phyloP scores from a whole-genome alignment of 371 early-diverging fungal species.

The Mucor racemosus region DNA sequence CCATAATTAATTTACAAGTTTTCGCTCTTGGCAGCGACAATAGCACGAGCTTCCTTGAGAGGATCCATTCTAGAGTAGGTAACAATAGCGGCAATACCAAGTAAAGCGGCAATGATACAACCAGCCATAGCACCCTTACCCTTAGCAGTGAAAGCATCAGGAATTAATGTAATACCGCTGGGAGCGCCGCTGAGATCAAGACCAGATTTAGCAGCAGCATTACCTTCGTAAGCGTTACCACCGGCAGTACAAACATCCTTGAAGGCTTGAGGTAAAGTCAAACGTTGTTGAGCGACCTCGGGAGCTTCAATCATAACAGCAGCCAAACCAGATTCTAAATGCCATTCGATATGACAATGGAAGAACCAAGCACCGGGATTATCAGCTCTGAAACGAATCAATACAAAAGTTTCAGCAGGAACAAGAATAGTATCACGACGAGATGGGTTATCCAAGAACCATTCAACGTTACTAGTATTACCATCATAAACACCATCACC shows the following conservation, averaged over 20 bases:
- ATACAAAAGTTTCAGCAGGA: conserved; percentile 49
- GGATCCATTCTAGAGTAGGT: conserved; percentile 60
- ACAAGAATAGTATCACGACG: conserved; percentile 63
- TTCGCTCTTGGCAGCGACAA: conserved; percentile 21
- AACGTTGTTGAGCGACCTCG: conserved; percentile 47
- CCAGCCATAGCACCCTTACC: conserved; percentile 73
- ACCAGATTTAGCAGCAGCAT: conserved; percentile 68
- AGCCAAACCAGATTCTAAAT: conserved; percentile 66
- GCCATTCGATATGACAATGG: conserved; percentile 87
- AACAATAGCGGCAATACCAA: conserved; percentile 74
- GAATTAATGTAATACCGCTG: conserved; percentile 54
- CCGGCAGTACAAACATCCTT: conserved; percentile 58
- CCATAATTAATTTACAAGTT: conserved; percentile 9
- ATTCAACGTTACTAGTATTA: conserved; percentile 32
- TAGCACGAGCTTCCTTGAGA: conserved; percentile 30
- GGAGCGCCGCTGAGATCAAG: conserved; percentile 61
- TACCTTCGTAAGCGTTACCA: conserved; percentile 57
- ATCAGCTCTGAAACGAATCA: conserved; percentile 64
- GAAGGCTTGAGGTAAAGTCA: conserved; percentile 49
- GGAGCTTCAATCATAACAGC: conserved; percentile 75
- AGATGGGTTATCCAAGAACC: conserved; percentile 61
- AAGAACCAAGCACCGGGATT: conserved; percentile 66
- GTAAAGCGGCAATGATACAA: conserved; percentile 66
- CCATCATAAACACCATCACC: conserved; percentile 55
- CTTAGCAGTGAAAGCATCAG: conserved; percentile 60